Evolutionary conservation across 768 basidiomycete species (phyloP).

Genomic region (Russula virescens): DNA sequence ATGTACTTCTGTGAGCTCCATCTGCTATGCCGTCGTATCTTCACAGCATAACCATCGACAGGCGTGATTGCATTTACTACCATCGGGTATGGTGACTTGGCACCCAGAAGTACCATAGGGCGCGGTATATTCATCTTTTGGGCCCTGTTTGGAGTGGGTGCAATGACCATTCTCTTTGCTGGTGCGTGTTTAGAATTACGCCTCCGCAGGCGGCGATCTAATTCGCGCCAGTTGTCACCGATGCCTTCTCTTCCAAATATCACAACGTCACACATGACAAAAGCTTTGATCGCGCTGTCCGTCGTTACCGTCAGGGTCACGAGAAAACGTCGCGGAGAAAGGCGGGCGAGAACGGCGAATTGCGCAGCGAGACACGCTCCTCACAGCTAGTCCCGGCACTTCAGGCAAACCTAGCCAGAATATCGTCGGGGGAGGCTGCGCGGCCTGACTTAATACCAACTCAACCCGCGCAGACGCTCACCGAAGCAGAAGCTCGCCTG

Average conservation of each 20-base stretch:
- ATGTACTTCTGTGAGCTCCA: constrained; percentile 63
- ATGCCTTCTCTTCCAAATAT: constrained; percentile 62
- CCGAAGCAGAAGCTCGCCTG: constrained; percentile 22
- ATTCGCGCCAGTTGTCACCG: constrained; percentile 48
- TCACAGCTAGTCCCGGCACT: constrained; percentile 3
- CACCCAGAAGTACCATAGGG: constrained; percentile 60
- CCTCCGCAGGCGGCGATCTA: background rate
- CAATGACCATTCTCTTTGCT: constrained; percentile 71
- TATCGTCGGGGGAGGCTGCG: constrained; percentile 2
- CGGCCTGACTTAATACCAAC: background rate
- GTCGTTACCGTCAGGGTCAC: constrained; percentile 17
- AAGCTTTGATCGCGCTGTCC: constrained; percentile 22
- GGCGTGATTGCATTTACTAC: constrained; percentile 71
- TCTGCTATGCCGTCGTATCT: background rate
- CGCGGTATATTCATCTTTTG: constrained; percentile 73
- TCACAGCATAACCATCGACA: constrained; percentile 26
- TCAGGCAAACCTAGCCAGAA: constrained; percentile 2
- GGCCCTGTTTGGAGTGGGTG: constrained; percentile 70
- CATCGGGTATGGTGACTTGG: constrained; percentile 67
- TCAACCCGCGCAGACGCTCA: background rate
- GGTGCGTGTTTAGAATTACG: constrained; percentile 36
- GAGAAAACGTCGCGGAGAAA: background rate
- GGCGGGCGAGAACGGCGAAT: too few species aligned
- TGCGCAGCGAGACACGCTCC: background rate
- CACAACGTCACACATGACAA: constrained; percentile 13